Base-by-base conservation (phyloP, 306 rosid genomes). In the Neltuma alba region DNA sequence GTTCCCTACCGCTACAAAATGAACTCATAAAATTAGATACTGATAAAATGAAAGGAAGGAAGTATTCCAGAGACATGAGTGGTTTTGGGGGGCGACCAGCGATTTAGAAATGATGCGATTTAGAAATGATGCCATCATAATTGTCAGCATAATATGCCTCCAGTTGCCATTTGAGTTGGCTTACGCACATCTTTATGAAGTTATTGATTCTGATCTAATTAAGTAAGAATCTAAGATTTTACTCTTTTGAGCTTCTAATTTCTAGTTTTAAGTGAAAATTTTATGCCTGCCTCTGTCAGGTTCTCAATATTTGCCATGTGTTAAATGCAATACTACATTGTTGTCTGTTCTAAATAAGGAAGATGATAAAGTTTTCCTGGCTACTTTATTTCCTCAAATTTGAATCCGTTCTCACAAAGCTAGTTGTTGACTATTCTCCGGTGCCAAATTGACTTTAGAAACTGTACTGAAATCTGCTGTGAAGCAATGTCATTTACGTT, bases 91-190 rank as follows among this genome's bases (percentile, higher is more conserved):
- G 96, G 47, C 89, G 88, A 72, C 79, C n/a, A n/a, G n/a, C n/a
- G n/a, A n/a, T n/a, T n/a, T n/a, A n/a, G n/a, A n/a, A n/a, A n/a
- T 95, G 75, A 48, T 86, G 91, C 89, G 99, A 82, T 91, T 95
- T 77, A 87, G 99, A 85, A 95, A 95, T 81, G 96, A 95, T 78
- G 92, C 88, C 61, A 62, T 95, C 52, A 67, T 95, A 73, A 87
- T 95, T 88, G 74, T 91, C 85, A 87, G 98, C 83, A 95, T 91
- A 71, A 89, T 95, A 83, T 95, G 98, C 88, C 98, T 95, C 30
- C 99, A 95, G 88, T 82, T 95, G 75, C 99, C 99, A 0, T 91
- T 95, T 85, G 99, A 93, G 88, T 87, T 95, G 93, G 93, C 97
- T 42, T 95, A 95, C 58, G 99, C 99, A 74, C 97, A 95, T 91